A percentile compares a stretch with the other conserved stretches of the same genome.
phyloP scores from a whole-genome alignment of 2,329 filamentous ascomycete genomes.

The Pseudogymnoascus sp. region DNA sequence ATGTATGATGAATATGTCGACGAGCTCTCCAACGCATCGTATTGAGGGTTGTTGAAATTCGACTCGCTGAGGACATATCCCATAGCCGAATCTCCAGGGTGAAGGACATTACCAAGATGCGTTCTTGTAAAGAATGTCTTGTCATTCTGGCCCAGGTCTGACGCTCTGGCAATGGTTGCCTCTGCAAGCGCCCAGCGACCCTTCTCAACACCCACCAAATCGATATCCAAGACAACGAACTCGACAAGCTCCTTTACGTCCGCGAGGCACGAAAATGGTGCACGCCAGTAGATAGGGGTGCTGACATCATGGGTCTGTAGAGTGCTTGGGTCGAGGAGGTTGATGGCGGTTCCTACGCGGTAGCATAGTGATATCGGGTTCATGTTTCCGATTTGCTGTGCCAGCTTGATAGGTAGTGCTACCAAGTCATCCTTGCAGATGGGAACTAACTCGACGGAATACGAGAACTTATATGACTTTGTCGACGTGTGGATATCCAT shows the following conservation, averaged over 20 bases:
- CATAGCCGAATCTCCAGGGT: conserved; percentile 85
- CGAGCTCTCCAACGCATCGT: conserved; percentile 72
- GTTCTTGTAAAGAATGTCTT: conserved; percentile 84
- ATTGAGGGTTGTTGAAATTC: conserved; percentile 86
- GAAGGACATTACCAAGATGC: conserved; percentile 77
- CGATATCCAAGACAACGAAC: conserved; percentile 92
- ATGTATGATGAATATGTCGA: conserved; percentile 69
- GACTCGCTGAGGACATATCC: conserved; percentile 86
- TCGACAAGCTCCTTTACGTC: conserved; percentile 81
- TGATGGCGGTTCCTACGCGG: conserved; percentile 80
- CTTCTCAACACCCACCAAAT: conserved; percentile 64
- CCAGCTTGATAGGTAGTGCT: conserved; percentile 82
- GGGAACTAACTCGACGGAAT: conserved; percentile 79
- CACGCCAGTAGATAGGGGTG: conserved; percentile 78
- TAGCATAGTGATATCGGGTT: conserved; percentile 78
- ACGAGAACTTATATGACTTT: conserved; percentile 92
- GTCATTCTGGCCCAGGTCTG: conserved; percentile 80
- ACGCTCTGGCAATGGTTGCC: conserved; percentile 76
- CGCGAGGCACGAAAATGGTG: conserved; percentile 75
- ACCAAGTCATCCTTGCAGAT: conserved; percentile 97
- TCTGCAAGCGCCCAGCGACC: conserved; percentile 82
- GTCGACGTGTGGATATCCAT: conserved; percentile 85
- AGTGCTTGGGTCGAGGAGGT: conserved; percentile 81
- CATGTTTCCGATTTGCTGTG: conserved; percentile 82
- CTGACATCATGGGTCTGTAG: conserved; percentile 85